phyloP scores from a whole-genome alignment of 768 basidiomycete species.

The Trametes elegans region DNA sequence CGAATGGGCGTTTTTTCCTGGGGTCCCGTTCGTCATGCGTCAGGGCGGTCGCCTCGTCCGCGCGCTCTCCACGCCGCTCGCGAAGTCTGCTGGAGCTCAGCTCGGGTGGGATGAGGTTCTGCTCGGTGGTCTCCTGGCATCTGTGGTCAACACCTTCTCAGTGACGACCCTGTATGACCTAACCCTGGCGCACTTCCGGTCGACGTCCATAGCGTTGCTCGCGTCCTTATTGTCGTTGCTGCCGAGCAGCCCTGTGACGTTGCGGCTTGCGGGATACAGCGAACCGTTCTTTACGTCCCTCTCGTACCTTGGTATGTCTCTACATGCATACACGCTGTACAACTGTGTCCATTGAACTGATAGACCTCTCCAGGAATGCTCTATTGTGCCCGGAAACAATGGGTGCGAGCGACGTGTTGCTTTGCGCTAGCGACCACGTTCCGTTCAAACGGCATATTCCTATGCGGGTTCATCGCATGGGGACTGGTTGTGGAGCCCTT shows the following conservation, averaged over 20 bases:
- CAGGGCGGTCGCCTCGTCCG: background rate
- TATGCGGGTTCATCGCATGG: conserved; percentile 81
- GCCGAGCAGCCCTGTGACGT: conserved; percentile 74
- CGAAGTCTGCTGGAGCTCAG: background rate
- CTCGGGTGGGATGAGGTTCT: conserved; percentile 24
- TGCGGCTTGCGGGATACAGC: conserved; percentile 69
- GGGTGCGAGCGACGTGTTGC: conserved; percentile 52
- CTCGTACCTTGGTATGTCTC: conserved; percentile 63
- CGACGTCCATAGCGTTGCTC: conserved; percentile 57
- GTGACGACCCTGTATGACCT: conserved; percentile 54
- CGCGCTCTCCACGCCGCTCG: background rate
- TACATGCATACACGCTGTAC: too few relatives aligned
- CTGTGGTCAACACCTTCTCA: conserved; percentile 30
- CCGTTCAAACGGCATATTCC: conserved; percentile 75
- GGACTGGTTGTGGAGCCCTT: conserved; percentile 57
- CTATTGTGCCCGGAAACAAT: conserved; percentile 45
- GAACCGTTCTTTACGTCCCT: conserved; percentile 87
- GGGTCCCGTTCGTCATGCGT: conserved; percentile 55
- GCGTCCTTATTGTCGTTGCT: conserved; percentile 69
- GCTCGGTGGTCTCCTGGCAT: conserved; percentile 36
- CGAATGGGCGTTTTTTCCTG: conserved; percentile 87
- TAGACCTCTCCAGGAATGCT: conserved; percentile 51
- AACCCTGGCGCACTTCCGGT: conserved; percentile 54
- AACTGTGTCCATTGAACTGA: background rate
- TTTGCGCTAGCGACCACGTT: conserved; percentile 67